Percentiles rank a stretch among this genome's conserved stretches.
Conservation (phyloP, 208 protist species). For the Jaenimonas drosophilae region DNA sequence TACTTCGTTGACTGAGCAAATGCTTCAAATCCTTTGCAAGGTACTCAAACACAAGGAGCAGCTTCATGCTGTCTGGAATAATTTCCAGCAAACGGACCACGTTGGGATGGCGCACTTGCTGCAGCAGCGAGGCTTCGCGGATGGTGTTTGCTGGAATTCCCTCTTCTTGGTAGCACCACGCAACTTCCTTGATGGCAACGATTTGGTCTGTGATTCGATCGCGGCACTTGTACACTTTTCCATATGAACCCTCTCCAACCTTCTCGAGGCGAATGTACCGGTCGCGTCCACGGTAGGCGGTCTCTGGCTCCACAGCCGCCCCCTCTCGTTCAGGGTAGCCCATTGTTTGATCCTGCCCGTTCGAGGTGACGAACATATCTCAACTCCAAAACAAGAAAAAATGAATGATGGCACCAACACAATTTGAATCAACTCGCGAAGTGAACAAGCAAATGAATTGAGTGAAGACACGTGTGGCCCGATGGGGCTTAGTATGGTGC, state of each 20-base stretch:
- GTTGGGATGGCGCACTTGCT: constrained; percentile 94
- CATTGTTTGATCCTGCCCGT: no score
- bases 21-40: constrained; percentile 95
- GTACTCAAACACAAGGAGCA: constrained; percentile 98
- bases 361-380: no score
- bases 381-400: no score
- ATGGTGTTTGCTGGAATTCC: constrained; percentile 90
- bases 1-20: constrained; percentile 71
- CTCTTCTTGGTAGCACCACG: constrained; percentile 78
- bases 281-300: no score
- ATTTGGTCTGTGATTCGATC: constrained; percentile 47
- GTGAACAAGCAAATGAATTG: no score
- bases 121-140: constrained; percentile 94
- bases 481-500: no score
- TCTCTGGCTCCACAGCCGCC: no score
- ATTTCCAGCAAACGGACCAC: constrained; percentile 94
- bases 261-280: constrained; percentile 91
- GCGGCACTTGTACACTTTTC: constrained; percentile 94
- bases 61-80: constrained; percentile 90
- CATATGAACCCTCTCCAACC: constrained; percentile 94
- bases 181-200: constrained; percentile 86
- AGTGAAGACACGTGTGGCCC: no score
- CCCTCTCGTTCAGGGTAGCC: no score
- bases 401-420: no score
- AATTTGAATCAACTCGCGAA: no score